Evolutionary conservation across 2,329 filamentous ascomycete species (phyloP), one percentile per base, ranked within the genome.

Genomic region (Dothideomycetidae sp.): DNA sequence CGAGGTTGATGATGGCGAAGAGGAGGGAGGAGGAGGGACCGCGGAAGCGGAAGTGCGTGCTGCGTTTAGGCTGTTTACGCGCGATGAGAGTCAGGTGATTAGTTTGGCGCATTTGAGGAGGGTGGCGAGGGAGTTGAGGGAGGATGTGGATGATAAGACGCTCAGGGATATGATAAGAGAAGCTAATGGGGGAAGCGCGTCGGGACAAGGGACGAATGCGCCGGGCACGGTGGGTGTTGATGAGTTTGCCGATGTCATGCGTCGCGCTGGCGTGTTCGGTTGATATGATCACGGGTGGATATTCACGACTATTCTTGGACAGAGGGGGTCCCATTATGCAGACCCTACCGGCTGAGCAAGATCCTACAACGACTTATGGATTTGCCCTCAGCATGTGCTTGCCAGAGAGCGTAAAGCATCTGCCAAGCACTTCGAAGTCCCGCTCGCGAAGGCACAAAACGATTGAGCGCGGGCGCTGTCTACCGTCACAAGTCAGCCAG

Each of bases 121-220:
- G 50, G 78, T 94, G 37, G 85, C 86, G 29, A 75, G 73, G 48
- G 73, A 83, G 49, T 61, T 98, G 50, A 82, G 84, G 59, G 84
- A 93, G 60, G 83, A 77, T 36, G 77, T 93, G 15, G 73, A 74
- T 42, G 90, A 96, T 50, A 78, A 83, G 33, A 60, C 93, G 53
- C 62, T 98, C 53, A 75, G 73, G 61, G 85, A 94, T 63, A 98
- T 98, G 90, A 79, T 98, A 41, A 64, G 85, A 33, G 88, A 96
- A 66, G 90, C 88, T 33, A 94, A 92, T 57, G 82, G 81, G 2
- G 74, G 70, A 3, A 78, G 80, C 11, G 70, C 81, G 9, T 72
- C 66, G 26, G 21, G 21, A n/a, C n/a, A n/a, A n/a, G n/a, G n/a
- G n/a, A n/a, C n/a, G n/a, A n/a, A n/a, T n/a, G n/a, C n/a, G n/a